Conservation (phyloP, 192 early-diverging fungal species). For the Cladochytrium replicatum region DNA sequence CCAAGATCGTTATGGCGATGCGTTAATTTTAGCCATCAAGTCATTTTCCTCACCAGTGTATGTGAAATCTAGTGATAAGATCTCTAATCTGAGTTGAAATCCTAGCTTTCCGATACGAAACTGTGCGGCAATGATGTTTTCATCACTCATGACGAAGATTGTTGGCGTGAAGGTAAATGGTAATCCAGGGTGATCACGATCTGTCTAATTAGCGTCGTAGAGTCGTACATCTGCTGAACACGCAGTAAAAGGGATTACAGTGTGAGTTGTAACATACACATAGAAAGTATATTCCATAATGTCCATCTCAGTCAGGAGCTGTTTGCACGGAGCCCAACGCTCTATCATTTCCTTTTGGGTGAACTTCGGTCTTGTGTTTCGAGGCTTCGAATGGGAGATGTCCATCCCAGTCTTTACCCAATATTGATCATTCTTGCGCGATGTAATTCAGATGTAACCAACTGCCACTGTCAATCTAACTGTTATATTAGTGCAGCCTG, state of each 20-base stretch:
- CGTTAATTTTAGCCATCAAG: conserved; percentile 64
- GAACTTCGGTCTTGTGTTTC: conserved; percentile 64
- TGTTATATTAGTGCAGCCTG: no score
- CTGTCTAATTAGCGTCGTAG: not conserved
- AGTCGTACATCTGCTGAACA: not conserved
- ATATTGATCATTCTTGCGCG: conserved; percentile 78
- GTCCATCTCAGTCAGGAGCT: conserved; percentile 78
- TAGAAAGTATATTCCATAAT: conserved; percentile 63
- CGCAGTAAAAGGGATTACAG: not conserved
- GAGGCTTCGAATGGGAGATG: conserved; percentile 28
- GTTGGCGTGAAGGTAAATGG: conserved; percentile 61
- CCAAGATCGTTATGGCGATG: conserved; percentile 65
- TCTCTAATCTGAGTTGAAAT: no score
- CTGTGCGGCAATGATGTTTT: conserved; percentile 86
- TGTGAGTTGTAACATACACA: conserved; percentile 30
- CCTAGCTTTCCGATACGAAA: conserved; percentile 85
- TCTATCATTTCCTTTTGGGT: conserved; percentile 66
- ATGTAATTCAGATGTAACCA: conserved; percentile 14
- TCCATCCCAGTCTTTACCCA: conserved; percentile 86
- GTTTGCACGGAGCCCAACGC: conserved; percentile 73
- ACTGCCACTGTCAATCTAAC: no score
- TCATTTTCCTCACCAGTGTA: conserved; percentile 64
- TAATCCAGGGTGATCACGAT: not conserved
- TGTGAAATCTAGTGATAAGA: not conserved
- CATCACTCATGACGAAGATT: conserved; percentile 68